Evolutionary conservation across 1,284 basidiomycete species (phyloP), one percentile per base, ranked within the genome.

Genomic region (Trichosporon sp.): DNA sequence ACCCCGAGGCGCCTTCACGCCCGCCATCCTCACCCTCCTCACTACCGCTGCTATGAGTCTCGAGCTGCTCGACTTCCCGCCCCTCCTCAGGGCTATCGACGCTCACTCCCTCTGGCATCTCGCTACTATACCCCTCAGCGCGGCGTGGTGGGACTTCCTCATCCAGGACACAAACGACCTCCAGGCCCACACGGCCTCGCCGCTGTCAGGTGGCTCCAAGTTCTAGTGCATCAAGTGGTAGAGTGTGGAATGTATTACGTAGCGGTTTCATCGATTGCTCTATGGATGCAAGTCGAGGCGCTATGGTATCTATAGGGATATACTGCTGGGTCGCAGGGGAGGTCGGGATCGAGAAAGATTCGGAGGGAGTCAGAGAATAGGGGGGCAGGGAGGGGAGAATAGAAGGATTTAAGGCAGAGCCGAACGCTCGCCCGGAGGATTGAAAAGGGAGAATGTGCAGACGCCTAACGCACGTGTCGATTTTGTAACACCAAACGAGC

Each of bases 41-140:
- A 95, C 90, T 1, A 91, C 88, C 1, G 83, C 84, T 0, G 90
- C 92, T 9, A 92, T 89, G 16, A 82, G 84, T 0, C 83, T 99
- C 27, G 96, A 99, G 76, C 76, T 99, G 1, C 87, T 97, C 69
- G 96, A 99, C 74, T 99, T 99, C 72, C 86, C 92, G 1, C 92
- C 96, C 0, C 82, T 87, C 80, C 72, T 77, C 27, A 81, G 93
- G 46, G 77, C 87, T 3, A 81, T 98, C n/a, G 96, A 99, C 74
- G 93, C 95, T 0, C 96, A 99, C 78, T 84, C 93, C 4, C 81
- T 98, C 11, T 99, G 96, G 96, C 96, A 99, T 81, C 81, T 90
- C 3, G 85, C 87, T 2, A 99, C 95, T 0, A 88, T 86, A 0
- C 90, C 90, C 0, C 86, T 99, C 56, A 86, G 88, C 2, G 75